Evolutionary conservation across 495 filamentous ascomycete species (phyloP), one percentile per base, ranked within the genome.

Genomic region (Hyaloscypha hepaticicola): DNA sequence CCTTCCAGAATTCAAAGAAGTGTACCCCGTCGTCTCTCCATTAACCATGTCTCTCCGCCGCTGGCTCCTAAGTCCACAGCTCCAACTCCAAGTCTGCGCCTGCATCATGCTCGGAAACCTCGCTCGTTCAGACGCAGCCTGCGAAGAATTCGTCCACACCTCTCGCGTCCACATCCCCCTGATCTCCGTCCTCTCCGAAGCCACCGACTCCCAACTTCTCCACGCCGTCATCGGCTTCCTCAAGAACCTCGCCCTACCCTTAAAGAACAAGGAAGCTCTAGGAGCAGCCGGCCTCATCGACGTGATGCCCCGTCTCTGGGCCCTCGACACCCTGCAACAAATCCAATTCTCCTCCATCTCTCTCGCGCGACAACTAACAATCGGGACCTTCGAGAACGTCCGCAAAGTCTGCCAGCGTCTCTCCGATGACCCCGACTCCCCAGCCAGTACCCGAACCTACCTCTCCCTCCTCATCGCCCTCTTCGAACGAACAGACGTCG

Each of bases 51-150:
- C 79, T 49, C 73, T 93, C n/a, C 78, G 78, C 34, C 72, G 75
- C 14, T 88, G 85, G 85, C 73, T 88, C 16, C 61, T 71, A 28
- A 73, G 72, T 31, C 71, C 72, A 0, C 79, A 86, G 53, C 76
- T 82, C 4, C 80, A 88, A 53, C 80, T 93, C 1, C 88, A 88
- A 66, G 82, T 88, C n/a, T 88, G 87, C 31, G 86, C 89, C 19
- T 93, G 90, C 70, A 77, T 93, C 21, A 82, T 89, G 64, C 82
- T 93, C 6, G 91, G 91, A 24, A 95, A 94, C 70, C 69, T 93
- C n/a, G 83, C 86, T 49, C 85, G 89, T 64, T 89, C 88, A 1
- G 89, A 93, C 68, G 82, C 80, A 53, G 75, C 85, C 14, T 89
- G 86, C 70, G 73, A 72, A 26, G 65, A 78, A 41, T 83, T 93